Conservation (phyloP, 176 grass and related monocot species). For the Secale cereale region DNA sequence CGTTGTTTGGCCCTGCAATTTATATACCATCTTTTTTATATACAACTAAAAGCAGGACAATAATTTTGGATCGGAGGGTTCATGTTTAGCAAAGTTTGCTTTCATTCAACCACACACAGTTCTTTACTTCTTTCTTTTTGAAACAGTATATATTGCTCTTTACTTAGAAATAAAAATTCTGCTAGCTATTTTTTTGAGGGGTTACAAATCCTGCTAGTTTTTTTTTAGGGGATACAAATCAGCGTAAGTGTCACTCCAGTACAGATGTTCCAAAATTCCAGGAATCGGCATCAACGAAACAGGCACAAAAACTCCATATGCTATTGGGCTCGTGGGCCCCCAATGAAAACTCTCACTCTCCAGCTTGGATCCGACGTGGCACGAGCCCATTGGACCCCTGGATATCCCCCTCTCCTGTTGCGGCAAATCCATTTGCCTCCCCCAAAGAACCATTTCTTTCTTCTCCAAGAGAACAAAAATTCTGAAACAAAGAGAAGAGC, state of each 20-base stretch:
- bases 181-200: too few species aligned
- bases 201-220: too few species aligned
- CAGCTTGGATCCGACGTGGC: conserved; percentile 32
- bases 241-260: not conserved
- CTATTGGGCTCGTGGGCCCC: not conserved
- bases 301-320: not conserved
- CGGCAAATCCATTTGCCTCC: conserved; percentile 28
- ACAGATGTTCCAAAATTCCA: conserved; percentile 8
- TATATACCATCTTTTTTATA: not conserved
- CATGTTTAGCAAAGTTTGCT: too few species aligned
- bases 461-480: not conserved
- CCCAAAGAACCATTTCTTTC: conserved; percentile 1
- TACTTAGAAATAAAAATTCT: too few species aligned
- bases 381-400: conserved; percentile 3
- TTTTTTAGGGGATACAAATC: too few species aligned
- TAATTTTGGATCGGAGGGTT: too few species aligned
- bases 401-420: conserved; percentile 26
- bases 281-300: not conserved
- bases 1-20: not conserved
- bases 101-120: not conserved
- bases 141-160: too few species aligned
- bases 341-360: not conserved
- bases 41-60: too few species aligned
- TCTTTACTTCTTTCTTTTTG: too few species aligned
- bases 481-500: not conserved